These are phyloP conservation scores for Viola pubescens DNA, from an alignment of 441 rosid genomes.

Conservation along the genomic window DNA sequence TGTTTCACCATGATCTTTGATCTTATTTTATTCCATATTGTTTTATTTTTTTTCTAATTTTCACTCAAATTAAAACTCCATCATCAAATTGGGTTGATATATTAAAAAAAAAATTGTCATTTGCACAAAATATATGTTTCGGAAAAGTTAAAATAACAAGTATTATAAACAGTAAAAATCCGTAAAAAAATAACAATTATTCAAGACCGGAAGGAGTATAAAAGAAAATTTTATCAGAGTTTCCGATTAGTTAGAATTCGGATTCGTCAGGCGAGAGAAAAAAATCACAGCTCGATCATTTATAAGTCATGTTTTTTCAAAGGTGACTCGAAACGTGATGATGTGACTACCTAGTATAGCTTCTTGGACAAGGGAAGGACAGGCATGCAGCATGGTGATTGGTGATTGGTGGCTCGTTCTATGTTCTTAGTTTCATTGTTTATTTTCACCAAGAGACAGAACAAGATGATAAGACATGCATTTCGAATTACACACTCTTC, in stretches of 20 bases:
- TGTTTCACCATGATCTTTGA: too few relatives aligned
- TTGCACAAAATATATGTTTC: too few relatives aligned
- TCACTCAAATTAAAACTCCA: too few relatives aligned
- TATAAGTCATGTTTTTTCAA: constrained; percentile 12
- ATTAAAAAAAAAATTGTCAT: too few relatives aligned
- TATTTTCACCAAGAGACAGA: constrained; percentile 22
- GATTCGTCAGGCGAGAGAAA: constrained; percentile 2
- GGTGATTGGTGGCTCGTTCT: constrained; percentile 14
- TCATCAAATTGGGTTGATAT: too few relatives aligned
- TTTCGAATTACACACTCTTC: constrained; percentile 36
- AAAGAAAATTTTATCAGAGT: background rate
- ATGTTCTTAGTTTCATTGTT: constrained; percentile 13
- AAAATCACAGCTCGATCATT: constrained; percentile 9
- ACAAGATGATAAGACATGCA: constrained; percentile 38
- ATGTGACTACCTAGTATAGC: background rate
- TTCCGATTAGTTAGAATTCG: constrained; percentile 15
- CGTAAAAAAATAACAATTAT: background rate
- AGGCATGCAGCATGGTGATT: constrained; percentile 21
- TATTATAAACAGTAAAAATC: too few relatives aligned
- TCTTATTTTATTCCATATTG: too few relatives aligned
- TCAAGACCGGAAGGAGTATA: background rate
- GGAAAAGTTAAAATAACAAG: too few relatives aligned
- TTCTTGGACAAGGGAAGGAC: constrained; percentile 15
- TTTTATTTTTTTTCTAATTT: too few relatives aligned
- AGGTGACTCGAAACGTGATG: constrained; percentile 11